phyloP scores from a whole-genome alignment of 2,329 filamentous ascomycete genomes.

The Alternaria solani region DNA sequence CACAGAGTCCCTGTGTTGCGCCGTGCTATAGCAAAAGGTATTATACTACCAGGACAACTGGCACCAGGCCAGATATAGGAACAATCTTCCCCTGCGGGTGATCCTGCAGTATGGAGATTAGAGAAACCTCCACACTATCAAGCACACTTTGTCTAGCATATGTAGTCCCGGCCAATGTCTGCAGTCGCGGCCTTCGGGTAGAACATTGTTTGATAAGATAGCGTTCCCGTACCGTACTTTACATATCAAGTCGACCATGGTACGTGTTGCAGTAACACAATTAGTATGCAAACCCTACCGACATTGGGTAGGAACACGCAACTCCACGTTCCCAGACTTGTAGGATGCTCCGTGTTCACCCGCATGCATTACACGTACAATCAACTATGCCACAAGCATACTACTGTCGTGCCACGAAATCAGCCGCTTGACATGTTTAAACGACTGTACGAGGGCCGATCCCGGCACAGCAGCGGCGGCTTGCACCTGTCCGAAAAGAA shows the following conservation, averaged over 20 bases:
- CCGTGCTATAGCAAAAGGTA: slow-evolving; percentile 14
- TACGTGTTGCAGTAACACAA: slow-evolving; percentile 2
- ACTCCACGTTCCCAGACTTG: slow-evolving; percentile 2
- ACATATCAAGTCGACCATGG: slow-evolving; percentile 6
- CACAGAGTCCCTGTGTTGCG: slow-evolving; percentile 6
- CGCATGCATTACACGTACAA: slow-evolving; percentile 2
- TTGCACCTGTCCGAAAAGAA: neutral
- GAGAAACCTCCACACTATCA: neutral
- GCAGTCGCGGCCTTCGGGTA: slow-evolving; percentile 4
- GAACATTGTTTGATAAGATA: slow-evolving; percentile 10
- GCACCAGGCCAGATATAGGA: slow-evolving; percentile 7
- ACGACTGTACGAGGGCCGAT: slow-evolving; percentile 11
- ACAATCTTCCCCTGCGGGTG: slow-evolving; percentile 12
- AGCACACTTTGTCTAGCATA: neutral
- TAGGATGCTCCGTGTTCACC: neutral
- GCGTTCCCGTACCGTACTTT: slow-evolving; percentile 10
- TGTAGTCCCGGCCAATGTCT: neutral
- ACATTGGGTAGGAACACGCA: neutral
- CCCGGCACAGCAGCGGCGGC: slow-evolving; percentile 10
- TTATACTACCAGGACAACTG: slow-evolving; percentile 5
- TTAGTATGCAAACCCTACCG: neutral
- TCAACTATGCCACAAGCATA: slow-evolving; percentile 8
- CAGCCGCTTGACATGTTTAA: slow-evolving; percentile 3
- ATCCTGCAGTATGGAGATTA: neutral
- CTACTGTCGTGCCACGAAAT: slow-evolving; percentile 4